phyloP scores from a whole-genome alignment of 495 filamentous ascomycete species.

The Tuber brumale region DNA sequence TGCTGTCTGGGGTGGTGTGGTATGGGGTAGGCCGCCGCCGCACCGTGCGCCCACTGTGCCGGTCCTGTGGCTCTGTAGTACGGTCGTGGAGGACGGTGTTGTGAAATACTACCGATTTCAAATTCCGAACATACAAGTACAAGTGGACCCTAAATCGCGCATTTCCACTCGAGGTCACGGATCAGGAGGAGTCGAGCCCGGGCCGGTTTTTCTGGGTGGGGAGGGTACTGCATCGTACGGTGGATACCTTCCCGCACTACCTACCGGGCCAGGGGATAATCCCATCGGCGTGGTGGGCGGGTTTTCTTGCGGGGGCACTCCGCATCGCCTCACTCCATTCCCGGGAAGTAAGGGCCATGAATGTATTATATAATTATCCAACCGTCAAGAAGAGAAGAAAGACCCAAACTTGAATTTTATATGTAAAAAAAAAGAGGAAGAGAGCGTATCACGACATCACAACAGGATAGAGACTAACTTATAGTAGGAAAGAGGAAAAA shows the following conservation, averaged over 20 bases:
- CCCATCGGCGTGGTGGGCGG: background rate
- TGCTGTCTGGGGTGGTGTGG: background rate
- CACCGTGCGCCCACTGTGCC: too few species aligned
- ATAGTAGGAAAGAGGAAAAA: background rate
- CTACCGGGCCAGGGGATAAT: background rate
- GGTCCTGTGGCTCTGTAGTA: background rate
- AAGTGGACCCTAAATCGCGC: background rate
- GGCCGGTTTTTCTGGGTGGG: background rate
- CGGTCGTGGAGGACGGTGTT: background rate
- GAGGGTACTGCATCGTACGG: background rate
- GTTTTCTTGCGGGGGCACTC: background rate
- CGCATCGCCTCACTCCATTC: background rate
- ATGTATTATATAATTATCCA: background rate
- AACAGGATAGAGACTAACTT: background rate
- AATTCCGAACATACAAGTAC: background rate
- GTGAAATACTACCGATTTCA: background rate
- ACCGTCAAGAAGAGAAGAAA: background rate
- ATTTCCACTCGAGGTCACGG: background rate
- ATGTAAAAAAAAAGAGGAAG: background rate
- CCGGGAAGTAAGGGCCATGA: background rate
- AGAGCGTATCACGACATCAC: background rate
- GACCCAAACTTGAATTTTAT: background rate
- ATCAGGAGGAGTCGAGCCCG: background rate
- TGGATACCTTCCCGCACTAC: background rate
- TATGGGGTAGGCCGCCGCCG: background rate